Evolutionary conservation across 495 filamentous ascomycete genomes (phyloP).

Genomic region (Tuber magnatum): DNA sequence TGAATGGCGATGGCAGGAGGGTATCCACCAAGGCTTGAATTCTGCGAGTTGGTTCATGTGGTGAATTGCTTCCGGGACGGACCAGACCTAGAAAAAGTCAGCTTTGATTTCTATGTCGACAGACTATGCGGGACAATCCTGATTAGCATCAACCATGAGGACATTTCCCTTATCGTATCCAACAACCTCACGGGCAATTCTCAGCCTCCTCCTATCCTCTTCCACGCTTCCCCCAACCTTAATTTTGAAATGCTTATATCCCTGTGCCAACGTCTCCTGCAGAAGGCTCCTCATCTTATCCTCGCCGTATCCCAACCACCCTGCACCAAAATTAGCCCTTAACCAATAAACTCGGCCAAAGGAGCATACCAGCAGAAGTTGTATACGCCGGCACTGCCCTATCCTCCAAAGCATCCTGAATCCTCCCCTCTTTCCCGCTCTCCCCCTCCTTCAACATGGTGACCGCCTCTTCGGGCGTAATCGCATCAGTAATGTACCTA

Average conservation of each 20-base stretch:
- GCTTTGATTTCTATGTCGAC: constrained; percentile 38
- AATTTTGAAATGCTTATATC: constrained; percentile 85
- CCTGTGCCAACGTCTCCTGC: constrained; percentile 61
- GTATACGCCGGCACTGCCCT: constrained; percentile 84
- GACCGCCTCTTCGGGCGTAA: constrained; percentile 78
- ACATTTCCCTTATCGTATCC: constrained; percentile 82
- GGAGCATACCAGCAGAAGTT: constrained; percentile 57
- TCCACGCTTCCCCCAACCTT: constrained; percentile 73
- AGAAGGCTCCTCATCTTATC: constrained; percentile 72
- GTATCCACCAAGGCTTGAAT: constrained; percentile 67
- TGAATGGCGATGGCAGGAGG: not conserved
- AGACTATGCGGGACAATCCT: constrained; percentile 41
- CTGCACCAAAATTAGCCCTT: constrained; percentile 4
- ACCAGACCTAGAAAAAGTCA: constrained; percentile 54
- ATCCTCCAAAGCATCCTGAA: constrained; percentile 61
- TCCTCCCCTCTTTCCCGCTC: constrained; percentile 56
- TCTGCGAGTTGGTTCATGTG: constrained; percentile 77
- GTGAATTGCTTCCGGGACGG: constrained; percentile 79
- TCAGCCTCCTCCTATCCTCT: constrained; percentile 60
- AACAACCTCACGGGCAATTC: constrained; percentile 72
- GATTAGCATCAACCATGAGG: constrained; percentile 92
- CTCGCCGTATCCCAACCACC: constrained; percentile 89
- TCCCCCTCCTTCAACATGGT: constrained; percentile 58
- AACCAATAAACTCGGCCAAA: not conserved
- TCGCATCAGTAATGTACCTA: constrained; percentile 86